Evolutionary conservation across 805 yeast genomes (phyloP), one percentile per base, ranked within the genome.

Genomic region (Wickerhamomyces strasburgensis): DNA sequence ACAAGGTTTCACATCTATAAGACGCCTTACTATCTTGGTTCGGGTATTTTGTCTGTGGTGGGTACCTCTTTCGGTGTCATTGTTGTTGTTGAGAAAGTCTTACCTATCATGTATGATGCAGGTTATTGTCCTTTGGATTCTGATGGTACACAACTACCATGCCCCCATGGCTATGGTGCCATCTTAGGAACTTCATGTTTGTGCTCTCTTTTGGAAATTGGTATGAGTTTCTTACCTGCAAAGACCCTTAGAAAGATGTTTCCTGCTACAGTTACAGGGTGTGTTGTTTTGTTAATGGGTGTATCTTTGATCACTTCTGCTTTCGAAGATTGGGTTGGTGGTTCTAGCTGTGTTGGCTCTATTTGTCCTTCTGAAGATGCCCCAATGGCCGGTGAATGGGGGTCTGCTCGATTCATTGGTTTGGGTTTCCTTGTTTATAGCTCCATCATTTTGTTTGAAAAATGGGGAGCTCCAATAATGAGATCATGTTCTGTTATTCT

Each of bases 401-500:
- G 96, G 4, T 76, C 89, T 11, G 95, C 96, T n/a, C 73, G 80
- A 56, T 88, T 81, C 55, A 64, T 88, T 47, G 97, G 96, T 32
- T 68, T 88, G 25, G 96, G 96, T 3, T 86, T 88, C 68, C 63
- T 82, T 23, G 96, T 87, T 8, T 85, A 75, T 53, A 68, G 76
- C 19, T 65, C 87, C 5, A 86, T 88, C 52, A 71, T 88, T 41
- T 42, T 85, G 27, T 73, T 82, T 51, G 96, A 88, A 60, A 78
- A 78, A 58, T 88, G 84, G 74, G 97, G 97, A 27, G 78, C 96
- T 10, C 97, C 97, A 38, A 83, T 88, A 52, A 84, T 88, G 93
- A 86, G 83, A 57, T 84, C 95, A 1, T 86, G 95, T 69, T 89
- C 96, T 2, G 95, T 88, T 33, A 83, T 88, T 47, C 64, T 82